Evolutionary conservation across 1,284 basidiomycete species (phyloP).

Genomic region (Heterobasidion parviporum): DNA sequence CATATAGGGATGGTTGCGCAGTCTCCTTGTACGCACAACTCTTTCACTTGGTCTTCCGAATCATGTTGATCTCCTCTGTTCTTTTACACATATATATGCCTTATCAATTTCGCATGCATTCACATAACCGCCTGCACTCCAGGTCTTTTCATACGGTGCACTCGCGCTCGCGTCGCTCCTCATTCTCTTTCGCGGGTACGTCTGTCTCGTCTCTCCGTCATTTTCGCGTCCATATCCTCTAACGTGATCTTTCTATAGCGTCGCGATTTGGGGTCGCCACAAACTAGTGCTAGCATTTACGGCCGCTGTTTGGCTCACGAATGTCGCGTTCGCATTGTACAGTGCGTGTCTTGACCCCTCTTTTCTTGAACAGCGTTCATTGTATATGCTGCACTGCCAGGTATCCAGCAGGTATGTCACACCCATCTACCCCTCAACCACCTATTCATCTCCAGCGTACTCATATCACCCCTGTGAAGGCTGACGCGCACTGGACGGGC

Average conservation of each 20-base stretch:
- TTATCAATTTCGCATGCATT: not conserved
- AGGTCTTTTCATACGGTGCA: slow-evolving; percentile 5
- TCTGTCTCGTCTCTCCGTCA: not conserved
- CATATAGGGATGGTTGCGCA: not conserved
- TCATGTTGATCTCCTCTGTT: not conserved
- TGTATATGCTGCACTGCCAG: too few relatives aligned
- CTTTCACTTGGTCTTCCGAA: not conserved
- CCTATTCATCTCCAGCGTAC: too few relatives aligned
- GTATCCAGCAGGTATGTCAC: too few relatives aligned
- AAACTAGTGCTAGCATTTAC: not conserved
- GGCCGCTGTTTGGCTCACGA: slow-evolving; percentile 1
- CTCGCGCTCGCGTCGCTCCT: slow-evolving; percentile 4
- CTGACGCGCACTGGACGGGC: too few relatives aligned
- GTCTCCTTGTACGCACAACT: not conserved
- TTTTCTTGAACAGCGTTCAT: not conserved
- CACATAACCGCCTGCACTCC: not conserved
- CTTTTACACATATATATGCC: not conserved
- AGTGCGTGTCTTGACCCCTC: slow-evolving; percentile 2
- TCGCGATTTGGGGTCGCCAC: slow-evolving; percentile 6
- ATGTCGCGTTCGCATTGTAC: not conserved
- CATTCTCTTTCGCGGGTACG: slow-evolving; percentile 7
- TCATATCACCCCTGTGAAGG: too few relatives aligned
- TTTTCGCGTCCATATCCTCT: not conserved
- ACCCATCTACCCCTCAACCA: too few relatives aligned
- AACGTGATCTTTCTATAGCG: not conserved